Conservation (phyloP, 768 basidiomycete species). For the Lentinula sp. region DNA sequence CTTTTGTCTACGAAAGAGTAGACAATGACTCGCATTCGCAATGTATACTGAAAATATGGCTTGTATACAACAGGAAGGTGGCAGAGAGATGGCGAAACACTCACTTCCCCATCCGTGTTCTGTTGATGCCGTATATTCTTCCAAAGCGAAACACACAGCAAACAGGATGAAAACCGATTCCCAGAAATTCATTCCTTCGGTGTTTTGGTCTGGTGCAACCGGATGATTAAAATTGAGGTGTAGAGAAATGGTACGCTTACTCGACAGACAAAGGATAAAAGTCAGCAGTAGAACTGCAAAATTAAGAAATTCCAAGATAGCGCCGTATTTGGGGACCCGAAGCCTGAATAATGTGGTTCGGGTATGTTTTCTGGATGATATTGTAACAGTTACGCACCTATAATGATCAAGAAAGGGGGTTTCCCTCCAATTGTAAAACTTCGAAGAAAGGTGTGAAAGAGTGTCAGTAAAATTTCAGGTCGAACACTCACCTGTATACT, state of each 20-base stretch:
- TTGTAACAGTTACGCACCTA: slow-evolving; percentile 33
- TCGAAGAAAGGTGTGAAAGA: slow-evolving; percentile 35
- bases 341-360: slow-evolving; percentile 36
- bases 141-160: slow-evolving; percentile 71
- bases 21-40: slow-evolving; percentile 54
- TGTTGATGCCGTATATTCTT: slow-evolving; percentile 82
- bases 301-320: slow-evolving; percentile 73
- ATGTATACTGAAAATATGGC: slow-evolving; percentile 55
- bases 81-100: slow-evolving; percentile 21
- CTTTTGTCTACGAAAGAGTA: neutral
- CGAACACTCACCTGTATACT: neutral
- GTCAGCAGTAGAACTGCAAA: slow-evolving; percentile 61
- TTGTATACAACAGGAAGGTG: neutral
- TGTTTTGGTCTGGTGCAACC: slow-evolving; percentile 38
- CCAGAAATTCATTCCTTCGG: slow-evolving; percentile 44
- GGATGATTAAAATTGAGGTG: neutral
- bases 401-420: slow-evolving; percentile 83
- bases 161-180: slow-evolving; percentile 75
- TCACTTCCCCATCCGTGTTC: slow-evolving; percentile 86
- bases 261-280: slow-evolving; percentile 70
- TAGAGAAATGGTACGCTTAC: slow-evolving; percentile 27
- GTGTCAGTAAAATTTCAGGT: too few relatives aligned
- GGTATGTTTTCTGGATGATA: neutral
- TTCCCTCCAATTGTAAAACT: slow-evolving; percentile 60
- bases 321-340: slow-evolving; percentile 77